A percentile compares a stretch with the other conserved stretches of the same genome.
phyloP scores from a whole-genome alignment of 306 rosid species.

The Prunus mume region DNA sequence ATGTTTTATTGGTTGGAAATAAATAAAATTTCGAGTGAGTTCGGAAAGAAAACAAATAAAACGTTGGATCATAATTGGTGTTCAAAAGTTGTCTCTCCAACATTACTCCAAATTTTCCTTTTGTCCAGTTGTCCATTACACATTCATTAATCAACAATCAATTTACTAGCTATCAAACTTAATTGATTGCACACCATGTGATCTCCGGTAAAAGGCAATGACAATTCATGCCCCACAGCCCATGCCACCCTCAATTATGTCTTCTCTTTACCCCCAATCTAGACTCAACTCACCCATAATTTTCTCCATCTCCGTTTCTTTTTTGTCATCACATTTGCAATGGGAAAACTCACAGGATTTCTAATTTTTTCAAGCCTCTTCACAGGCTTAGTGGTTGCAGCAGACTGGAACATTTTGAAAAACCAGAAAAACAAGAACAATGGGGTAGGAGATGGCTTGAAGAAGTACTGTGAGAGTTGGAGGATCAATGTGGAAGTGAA shows the following conservation, averaged over 20 bases:
- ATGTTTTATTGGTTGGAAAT: too few species aligned
- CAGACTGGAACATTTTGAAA: conserved; percentile 59
- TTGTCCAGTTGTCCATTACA: conserved; percentile 2
- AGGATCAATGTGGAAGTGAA: conserved; percentile 57
- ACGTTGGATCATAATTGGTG: too few species aligned
- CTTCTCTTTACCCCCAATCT: neutral
- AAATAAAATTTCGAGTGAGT: too few species aligned
- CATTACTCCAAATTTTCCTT: neutral
- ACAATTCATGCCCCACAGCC: neutral
- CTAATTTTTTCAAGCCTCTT: conserved; percentile 34
- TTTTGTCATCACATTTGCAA: conserved; percentile 2
- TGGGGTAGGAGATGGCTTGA: conserved; percentile 36
- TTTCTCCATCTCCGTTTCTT: neutral
- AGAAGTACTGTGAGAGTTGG: conserved; percentile 76
- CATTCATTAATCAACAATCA: conserved; percentile 5
- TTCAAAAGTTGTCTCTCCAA: too few species aligned
- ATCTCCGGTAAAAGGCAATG: conserved; percentile 15
- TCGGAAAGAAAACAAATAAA: too few species aligned
- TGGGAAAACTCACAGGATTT: conserved; percentile 39
- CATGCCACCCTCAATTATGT: conserved; percentile 23
- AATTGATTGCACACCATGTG: conserved; percentile 28
- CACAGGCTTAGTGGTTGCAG: conserved; percentile 30
- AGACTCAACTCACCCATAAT: neutral
- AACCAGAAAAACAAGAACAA: conserved; percentile 10
- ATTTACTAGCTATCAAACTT: conserved; percentile 1